phyloP scores from a whole-genome alignment of 106 monocot species.

The Dendrobium officinale region DNA sequence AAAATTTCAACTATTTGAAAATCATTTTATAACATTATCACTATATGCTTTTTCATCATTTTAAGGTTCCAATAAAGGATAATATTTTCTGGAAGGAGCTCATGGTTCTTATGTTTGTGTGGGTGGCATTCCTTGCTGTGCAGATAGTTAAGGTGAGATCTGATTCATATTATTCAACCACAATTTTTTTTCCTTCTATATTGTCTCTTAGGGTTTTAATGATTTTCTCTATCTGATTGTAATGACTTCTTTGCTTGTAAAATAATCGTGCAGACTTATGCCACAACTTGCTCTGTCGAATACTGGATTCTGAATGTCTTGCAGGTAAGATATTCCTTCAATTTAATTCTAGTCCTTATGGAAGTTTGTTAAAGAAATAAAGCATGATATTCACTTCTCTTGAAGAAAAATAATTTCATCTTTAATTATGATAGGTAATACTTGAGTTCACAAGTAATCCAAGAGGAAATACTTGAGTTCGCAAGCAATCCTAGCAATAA shows the following conservation, averaged over 20 bases:
- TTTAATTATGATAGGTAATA: neutral
- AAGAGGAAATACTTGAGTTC: too few species aligned
- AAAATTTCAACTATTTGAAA: neutral
- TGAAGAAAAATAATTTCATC: too few species aligned
- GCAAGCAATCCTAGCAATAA: too few species aligned
- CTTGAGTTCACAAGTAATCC: too few species aligned
- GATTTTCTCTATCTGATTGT: neutral
- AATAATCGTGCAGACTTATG: conserved; percentile 36
- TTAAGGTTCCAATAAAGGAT: conserved; percentile 37
- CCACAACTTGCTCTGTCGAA: conserved; percentile 39
- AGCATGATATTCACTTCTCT: too few species aligned
- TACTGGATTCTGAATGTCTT: conserved; percentile 50
- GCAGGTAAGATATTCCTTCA: conserved; percentile 21
- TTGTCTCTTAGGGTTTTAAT: neutral
- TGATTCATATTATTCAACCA: neutral
- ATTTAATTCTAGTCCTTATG: neutral
- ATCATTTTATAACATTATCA: neutral
- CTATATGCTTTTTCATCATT: neutral
- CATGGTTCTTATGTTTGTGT: conserved; percentile 37
- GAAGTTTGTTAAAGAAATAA: neutral
- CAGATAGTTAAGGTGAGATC: conserved; percentile 41
- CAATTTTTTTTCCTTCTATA: neutral
- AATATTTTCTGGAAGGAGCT: conserved; percentile 58
- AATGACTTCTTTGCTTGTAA: neutral
- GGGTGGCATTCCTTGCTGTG: conserved; percentile 52